Percentiles rank a stretch among this genome's conserved stretches.
Evolutionary conservation across 2,329 filamentous ascomycete species (phyloP).

Genomic region (Neofusicoccum cordaticola): DNA sequence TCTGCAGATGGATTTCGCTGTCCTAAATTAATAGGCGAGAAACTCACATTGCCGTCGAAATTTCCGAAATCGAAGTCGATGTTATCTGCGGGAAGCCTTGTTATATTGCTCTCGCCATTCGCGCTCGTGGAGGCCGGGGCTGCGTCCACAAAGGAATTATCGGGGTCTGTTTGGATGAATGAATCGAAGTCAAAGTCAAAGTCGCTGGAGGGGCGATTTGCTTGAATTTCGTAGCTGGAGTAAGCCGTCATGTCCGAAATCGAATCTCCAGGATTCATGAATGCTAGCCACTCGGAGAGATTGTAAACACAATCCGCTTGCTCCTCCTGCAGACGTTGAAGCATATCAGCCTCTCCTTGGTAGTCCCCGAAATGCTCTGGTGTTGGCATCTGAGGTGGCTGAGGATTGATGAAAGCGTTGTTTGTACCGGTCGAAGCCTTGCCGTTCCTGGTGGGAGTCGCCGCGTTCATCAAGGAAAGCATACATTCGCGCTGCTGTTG

Average conservation of each 20-base stretch:
- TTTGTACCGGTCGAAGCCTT: slow-evolving; percentile 39
- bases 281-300: slow-evolving; percentile 70
- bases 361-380: slow-evolving; percentile 66
- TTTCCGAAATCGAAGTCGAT: slow-evolving; percentile 20
- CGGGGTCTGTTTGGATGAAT: slow-evolving; percentile 48
- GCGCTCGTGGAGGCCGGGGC: slow-evolving; percentile 5
- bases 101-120: slow-evolving; percentile 22
- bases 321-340: slow-evolving; percentile 75
- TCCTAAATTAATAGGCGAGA: slow-evolving; percentile 3
- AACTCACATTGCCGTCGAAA: slow-evolving; percentile 19
- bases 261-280: slow-evolving; percentile 73
- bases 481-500: slow-evolving; percentile 48
- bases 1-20: slow-evolving; percentile 2
- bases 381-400: slow-evolving; percentile 53
- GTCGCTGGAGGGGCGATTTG: slow-evolving; percentile 20
- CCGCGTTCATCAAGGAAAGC: slow-evolving; percentile 46
- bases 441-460: slow-evolving; percentile 26
- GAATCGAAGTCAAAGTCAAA: slow-evolving; percentile 40
- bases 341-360: slow-evolving; percentile 70
- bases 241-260: slow-evolving; percentile 44
- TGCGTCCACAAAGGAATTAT: slow-evolving; percentile 50
- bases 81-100: slow-evolving; percentile 24
- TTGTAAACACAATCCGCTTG: slow-evolving; percentile 76
- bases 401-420: slow-evolving; percentile 57
- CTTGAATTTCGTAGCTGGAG: neutral